Percentiles rank a stretch among this genome's conserved stretches.
phyloP scores from a whole-genome alignment of 2,329 filamentous ascomycete genomes.

The Trichophyton verrucosum region DNA sequence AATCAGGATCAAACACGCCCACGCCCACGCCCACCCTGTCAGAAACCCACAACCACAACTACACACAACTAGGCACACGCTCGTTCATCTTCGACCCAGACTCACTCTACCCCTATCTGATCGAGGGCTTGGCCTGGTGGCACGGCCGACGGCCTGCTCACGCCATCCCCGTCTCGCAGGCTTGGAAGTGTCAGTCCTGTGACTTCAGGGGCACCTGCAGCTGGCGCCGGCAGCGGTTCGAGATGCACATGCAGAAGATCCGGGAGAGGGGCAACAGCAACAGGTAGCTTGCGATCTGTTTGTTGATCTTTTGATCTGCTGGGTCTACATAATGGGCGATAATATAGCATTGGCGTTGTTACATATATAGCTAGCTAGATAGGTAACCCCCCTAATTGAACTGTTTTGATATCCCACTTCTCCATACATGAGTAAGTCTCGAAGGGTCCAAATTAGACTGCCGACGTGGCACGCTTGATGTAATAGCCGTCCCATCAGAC shows the following conservation, averaged over 20 bases:
- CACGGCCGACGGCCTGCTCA: slow-evolving; percentile 56
- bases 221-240: slow-evolving; percentile 55
- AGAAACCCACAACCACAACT: slow-evolving; percentile 20
- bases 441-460: too few relatives aligned
- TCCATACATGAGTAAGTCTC: too few relatives aligned
- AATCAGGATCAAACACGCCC: background rate
- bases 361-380: background rate
- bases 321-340: too few relatives aligned
- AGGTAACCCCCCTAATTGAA: too few relatives aligned
- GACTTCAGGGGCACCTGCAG: slow-evolving; percentile 68
- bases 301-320: too few relatives aligned
- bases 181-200: slow-evolving; percentile 76
- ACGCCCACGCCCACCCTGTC: slow-evolving; percentile 16
- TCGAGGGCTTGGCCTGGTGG: slow-evolving; percentile 75
- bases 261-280: background rate
- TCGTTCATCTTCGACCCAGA: slow-evolving; percentile 55
- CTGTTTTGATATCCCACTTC: too few relatives aligned
- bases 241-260: slow-evolving; percentile 42
- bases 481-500: too few relatives aligned
- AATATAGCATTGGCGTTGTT: too few relatives aligned
- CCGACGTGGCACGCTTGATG: too few relatives aligned
- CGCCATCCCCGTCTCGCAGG: slow-evolving; percentile 71
- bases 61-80: slow-evolving; percentile 35
- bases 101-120: slow-evolving; percentile 53
- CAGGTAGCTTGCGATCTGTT: too few relatives aligned